Base-by-base conservation (phyloP, 1,284 basidiomycete genomes). In the Butyriboletus appendiculatus region DNA sequence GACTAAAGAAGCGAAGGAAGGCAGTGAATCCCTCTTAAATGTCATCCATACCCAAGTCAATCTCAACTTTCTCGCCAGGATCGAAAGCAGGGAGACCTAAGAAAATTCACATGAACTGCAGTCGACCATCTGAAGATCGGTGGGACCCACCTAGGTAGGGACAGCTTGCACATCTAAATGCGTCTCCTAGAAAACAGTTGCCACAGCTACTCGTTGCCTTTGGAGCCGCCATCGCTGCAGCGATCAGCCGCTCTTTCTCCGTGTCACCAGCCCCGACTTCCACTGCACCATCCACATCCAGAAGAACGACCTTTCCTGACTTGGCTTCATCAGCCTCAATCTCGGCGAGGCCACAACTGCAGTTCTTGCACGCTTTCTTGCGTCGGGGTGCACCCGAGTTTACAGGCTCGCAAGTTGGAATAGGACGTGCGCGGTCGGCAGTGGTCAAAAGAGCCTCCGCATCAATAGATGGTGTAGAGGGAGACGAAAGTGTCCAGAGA, bases 181-280 rank as follows among this genome's bases (percentile, higher is more conserved):
- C 97, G 73, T 99, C 96, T 11, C 96, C 97, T 48, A 99, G 77
- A 79, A 94, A 98, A 77, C 96, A 99, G 73, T 82, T 97, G n/a
- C 95, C 96, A 76, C 96, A 99, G 66, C 92, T 95, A 69, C 92
- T 95, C 45, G 95, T 98, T 62, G 90, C 90, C 75, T 93, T 93
- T 45, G 86, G 84, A 22, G 88, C 82, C 24, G 80, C 80, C 61
- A 79, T 82, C 3, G 86, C 87, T 14, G 86, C 87, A 30, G 75
- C 71, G 55, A 87, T 66, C 60, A 91, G 63, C 53, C 85, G 75
- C 59, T 84, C 84, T 69, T 77, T 82, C 73, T 90, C 89, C 16
- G 75, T 7, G 4, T 88, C 86, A 37, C 55, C 77, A 62, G 82
- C 79, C 48, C 78, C 77, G 8, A 92, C 84, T 65, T 86, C 86